These are phyloP conservation scores for Solanum megistacrolobum DNA, from an alignment of 257 asterid genomes.

Conservation along the genomic window DNA sequence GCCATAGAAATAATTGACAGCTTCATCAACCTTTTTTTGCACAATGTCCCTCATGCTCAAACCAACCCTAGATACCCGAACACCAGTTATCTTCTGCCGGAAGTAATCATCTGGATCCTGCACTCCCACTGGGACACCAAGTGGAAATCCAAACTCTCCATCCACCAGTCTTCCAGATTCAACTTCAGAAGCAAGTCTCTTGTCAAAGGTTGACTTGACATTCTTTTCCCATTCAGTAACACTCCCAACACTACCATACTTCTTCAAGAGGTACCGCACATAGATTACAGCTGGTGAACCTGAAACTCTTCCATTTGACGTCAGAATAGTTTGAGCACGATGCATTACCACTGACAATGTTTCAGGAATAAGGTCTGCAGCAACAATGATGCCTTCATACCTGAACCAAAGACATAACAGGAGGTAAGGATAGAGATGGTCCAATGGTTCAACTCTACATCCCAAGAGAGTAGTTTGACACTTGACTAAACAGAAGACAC, in stretches of 20 bases:
- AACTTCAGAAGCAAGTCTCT: constrained; percentile 71
- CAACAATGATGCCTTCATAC: constrained; percentile 76
- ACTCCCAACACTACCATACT: constrained; percentile 52
- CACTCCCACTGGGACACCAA: constrained; percentile 93
- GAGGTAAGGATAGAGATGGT: not conserved
- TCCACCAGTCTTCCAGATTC: constrained; percentile 70
- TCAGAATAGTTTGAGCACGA: constrained; percentile 58
- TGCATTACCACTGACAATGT: constrained; percentile 65
- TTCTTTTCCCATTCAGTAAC: constrained; percentile 85
- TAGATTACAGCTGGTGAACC: constrained; percentile 63
- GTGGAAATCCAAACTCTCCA: constrained; percentile 68
- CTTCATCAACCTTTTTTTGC: constrained; percentile 73
- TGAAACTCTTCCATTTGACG: constrained; percentile 69
- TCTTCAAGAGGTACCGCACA: constrained; percentile 67
- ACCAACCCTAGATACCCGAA: constrained; percentile 76
- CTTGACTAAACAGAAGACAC: not conserved
- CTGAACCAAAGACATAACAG: constrained; percentile 35
- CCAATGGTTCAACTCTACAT: not conserved
- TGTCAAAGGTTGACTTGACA: constrained; percentile 70
- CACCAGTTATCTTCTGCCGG: constrained; percentile 82
- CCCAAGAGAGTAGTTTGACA: not conserved
- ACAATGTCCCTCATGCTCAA: constrained; percentile 84
- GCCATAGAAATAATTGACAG: constrained; percentile 45
- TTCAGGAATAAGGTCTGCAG: constrained; percentile 87
- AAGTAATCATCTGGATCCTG: constrained; percentile 90